Evolutionary conservation across 2,329 filamentous ascomycete genomes (phyloP).

Genomic region (Colletotrichum sansevieriae): DNA sequence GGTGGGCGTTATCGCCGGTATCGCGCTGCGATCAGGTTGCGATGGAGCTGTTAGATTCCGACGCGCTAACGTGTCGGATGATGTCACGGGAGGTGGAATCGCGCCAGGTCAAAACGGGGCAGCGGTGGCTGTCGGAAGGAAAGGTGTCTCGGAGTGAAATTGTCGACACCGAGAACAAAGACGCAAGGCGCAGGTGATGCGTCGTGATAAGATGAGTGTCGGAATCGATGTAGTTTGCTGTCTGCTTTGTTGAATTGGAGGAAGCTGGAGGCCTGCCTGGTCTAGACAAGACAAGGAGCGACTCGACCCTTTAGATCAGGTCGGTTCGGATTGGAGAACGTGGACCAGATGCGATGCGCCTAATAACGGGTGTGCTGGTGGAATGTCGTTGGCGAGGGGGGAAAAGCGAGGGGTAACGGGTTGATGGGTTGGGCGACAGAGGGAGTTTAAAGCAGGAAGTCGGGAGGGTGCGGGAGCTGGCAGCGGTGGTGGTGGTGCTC

Average conservation of each 20-base stretch:
- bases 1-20: conserved; percentile 36
- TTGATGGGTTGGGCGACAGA: conserved; percentile 33
- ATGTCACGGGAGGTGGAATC: conserved; percentile 40
- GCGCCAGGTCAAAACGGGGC: conserved; percentile 32
- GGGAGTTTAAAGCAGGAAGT: conserved; percentile 34
- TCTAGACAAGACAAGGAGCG: conserved; percentile 37
- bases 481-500: conserved; percentile 15
- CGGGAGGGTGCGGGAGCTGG: conserved; percentile 29
- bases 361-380: conserved; percentile 29
- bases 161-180: conserved; percentile 7
- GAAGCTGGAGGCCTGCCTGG: conserved; percentile 32
- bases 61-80: conserved; percentile 38
- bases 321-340: conserved; percentile 36
- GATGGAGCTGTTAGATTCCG: conserved; percentile 38
- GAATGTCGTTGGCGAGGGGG: conserved; percentile 18
- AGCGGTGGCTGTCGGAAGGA: conserved; percentile 22
- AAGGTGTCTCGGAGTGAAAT: conserved; percentile 29
- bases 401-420: conserved; percentile 21
- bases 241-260: conserved; percentile 21
- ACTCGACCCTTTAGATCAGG: conserved; percentile 41
- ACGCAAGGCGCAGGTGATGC: conserved; percentile 25
- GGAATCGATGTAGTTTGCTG: conserved; percentile 26
- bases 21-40: conserved; percentile 34
- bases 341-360: conserved; percentile 43
- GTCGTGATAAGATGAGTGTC: conserved; percentile 11